Conservation (phyloP, 306 rosid genomes). For the Hylodesmum podocarpum region DNA sequence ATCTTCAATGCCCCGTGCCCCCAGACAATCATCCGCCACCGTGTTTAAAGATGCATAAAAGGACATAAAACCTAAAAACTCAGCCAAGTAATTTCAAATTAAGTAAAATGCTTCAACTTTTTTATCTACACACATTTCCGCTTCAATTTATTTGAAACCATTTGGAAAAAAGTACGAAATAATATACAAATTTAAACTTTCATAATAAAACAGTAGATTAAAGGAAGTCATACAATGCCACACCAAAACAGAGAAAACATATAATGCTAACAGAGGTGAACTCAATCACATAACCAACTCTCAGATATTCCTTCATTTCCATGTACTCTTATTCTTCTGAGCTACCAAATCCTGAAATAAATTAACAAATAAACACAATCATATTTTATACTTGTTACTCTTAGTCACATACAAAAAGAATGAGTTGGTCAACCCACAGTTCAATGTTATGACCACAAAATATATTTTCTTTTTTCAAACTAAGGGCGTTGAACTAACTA, state of each 20-base stretch:
- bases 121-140: neutral
- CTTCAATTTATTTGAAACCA: neutral
- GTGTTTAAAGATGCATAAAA: neutral
- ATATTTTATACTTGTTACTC: neutral
- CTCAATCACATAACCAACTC: neutral
- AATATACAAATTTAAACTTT: neutral
- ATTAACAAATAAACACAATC: neutral
- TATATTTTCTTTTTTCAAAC: neutral
- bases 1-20: no score
- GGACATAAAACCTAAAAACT: neutral
- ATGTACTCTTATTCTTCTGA: neutral
- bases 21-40: no score
- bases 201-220: neutral
- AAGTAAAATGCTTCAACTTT: neutral
- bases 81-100: neutral
- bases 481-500: slow-evolving; percentile 14
- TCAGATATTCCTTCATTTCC: neutral
- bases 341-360: neutral
- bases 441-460: neutral
- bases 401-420: neutral
- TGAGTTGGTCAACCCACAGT: slow-evolving; percentile 16
- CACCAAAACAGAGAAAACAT: no score
- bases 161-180: neutral
- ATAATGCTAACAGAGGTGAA: neutral
- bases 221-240: neutral